Evolutionary conservation across 1,139 yeast genomes (phyloP).

Genomic region (Debaryomyces fabryi): DNA sequence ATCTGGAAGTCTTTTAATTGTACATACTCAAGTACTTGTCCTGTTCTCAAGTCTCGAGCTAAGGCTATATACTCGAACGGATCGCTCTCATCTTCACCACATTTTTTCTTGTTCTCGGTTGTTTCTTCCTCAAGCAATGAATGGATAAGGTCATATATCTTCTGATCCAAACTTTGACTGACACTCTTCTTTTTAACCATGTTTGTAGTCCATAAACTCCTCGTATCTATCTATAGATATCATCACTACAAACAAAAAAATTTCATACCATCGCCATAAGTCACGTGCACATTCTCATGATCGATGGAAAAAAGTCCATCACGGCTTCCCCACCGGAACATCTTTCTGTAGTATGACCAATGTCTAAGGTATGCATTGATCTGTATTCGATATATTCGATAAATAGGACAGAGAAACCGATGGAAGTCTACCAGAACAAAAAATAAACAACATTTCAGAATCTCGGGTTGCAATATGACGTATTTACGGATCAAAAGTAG

Average conservation of each 20-base stretch:
- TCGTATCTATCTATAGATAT: not conserved
- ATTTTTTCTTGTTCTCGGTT: slow-evolving; percentile 37
- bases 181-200: slow-evolving; percentile 25
- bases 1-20: slow-evolving; percentile 65
- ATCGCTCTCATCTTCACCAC: slow-evolving; percentile 25
- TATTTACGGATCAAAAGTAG: not conserved
- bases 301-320: not conserved
- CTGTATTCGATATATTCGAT: too few species aligned
- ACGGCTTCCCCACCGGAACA: not conserved
- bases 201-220: not conserved
- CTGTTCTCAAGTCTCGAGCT: slow-evolving; percentile 57
- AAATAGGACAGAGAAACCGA: not conserved
- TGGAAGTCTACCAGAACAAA: not conserved
- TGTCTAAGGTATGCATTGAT: not conserved
- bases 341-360: not conserved
- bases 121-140: slow-evolving; percentile 56
- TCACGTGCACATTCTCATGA: slow-evolving; percentile 4
- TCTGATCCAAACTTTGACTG: slow-evolving; percentile 47
- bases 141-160: slow-evolving; percentile 52
- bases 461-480: not conserved
- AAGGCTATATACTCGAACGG: slow-evolving; percentile 51
- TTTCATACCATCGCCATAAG: slow-evolving; percentile 5
- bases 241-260: slow-evolving; percentile 7
- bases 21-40: slow-evolving; percentile 56
- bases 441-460: not conserved